These are phyloP conservation scores for Claviceps fusiformis DNA, from an alignment of 2,329 filamentous ascomycete genomes.

Conservation along the genomic window DNA sequence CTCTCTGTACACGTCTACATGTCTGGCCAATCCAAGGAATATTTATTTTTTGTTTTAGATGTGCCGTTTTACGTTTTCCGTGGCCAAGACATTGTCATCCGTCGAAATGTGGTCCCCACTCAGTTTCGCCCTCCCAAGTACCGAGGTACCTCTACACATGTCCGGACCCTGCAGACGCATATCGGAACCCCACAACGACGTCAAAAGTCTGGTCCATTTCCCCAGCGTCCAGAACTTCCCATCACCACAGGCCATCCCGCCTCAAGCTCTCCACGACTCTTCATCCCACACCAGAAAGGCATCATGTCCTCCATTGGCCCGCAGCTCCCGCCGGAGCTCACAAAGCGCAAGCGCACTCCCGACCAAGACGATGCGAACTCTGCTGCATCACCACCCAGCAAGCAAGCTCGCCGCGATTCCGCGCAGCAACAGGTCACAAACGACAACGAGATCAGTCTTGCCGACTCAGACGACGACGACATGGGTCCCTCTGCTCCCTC, in stretches of 20 bases:
- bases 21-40: no score
- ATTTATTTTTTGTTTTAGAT: neutral
- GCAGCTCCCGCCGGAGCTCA: slow-evolving; percentile 51
- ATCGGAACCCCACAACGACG: neutral
- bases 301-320: slow-evolving; percentile 58
- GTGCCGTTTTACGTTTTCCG: neutral
- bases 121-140: no score
- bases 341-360: slow-evolving; percentile 46
- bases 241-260: neutral
- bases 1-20: no score
- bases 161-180: neutral
- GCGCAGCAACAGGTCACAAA: neutral
- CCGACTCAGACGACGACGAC: slow-evolving; percentile 19
- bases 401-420: slow-evolving; percentile 2
- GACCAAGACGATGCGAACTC: slow-evolving; percentile 19
- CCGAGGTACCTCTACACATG: neutral
- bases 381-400: slow-evolving; percentile 16
- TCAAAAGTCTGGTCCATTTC: neutral
- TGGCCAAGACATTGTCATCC: neutral
- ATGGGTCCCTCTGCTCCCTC: slow-evolving; percentile 21
- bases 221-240: neutral
- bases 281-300: neutral
- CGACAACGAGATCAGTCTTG: slow-evolving; percentile 26
- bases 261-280: neutral
- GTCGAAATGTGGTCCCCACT: neutral